Conservation (phyloP, 768 basidiomycete species). For the Boletus edulis region DNA sequence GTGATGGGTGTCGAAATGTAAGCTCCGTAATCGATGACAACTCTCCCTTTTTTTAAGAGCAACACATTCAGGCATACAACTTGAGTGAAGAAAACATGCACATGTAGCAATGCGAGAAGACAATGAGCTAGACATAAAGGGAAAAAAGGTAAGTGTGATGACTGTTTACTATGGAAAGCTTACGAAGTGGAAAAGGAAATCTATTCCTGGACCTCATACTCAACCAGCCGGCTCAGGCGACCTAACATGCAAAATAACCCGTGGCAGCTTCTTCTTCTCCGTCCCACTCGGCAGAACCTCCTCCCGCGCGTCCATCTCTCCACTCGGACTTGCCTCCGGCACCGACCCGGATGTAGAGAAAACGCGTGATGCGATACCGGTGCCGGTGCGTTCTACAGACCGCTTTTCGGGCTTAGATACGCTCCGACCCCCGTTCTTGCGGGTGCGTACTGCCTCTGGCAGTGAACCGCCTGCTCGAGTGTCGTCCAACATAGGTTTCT, state of each 20-base stretch:
- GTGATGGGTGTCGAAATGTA: too few species aligned
- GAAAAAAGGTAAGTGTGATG: too few species aligned
- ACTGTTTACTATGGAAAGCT: too few species aligned
- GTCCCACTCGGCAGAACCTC: slow-evolving; percentile 3
- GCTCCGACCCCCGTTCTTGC: neutral
- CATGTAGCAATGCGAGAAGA: too few species aligned
- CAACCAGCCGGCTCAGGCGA: slow-evolving; percentile 24
- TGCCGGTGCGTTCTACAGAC: neutral
- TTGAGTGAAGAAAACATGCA: too few species aligned
- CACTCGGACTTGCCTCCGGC: neutral
- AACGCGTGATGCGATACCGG: neutral
- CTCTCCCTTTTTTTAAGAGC: too few species aligned
- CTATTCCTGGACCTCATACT: neutral
- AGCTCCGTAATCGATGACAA: too few species aligned
- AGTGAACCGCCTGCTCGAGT: neutral
- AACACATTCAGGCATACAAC: too few species aligned
- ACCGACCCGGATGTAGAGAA: neutral
- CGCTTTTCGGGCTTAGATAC: slow-evolving; percentile 1
- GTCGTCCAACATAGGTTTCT: slow-evolving; percentile 20
- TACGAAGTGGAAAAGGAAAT: too few species aligned
- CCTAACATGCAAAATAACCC: slow-evolving; percentile 56
- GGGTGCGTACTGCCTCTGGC: neutral
- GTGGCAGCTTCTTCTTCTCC: slow-evolving; percentile 51
- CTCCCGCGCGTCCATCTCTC: neutral
- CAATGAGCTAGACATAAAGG: too few species aligned